These are phyloP conservation scores for Amanita thiersii DNA, from an alignment of 768 basidiomycete species.

Conservation along the genomic window DNA sequence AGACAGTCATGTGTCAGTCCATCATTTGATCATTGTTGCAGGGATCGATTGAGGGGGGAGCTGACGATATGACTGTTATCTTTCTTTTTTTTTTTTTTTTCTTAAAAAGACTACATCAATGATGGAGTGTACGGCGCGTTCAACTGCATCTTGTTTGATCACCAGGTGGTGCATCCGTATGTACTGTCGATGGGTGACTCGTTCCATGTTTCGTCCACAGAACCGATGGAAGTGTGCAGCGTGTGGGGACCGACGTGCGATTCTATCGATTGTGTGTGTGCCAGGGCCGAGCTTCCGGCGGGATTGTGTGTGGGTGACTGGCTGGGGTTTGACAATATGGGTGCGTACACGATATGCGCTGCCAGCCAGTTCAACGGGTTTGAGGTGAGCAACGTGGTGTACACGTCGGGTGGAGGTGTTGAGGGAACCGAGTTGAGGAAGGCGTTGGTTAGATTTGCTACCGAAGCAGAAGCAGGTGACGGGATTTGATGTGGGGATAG, in stretches of 20 bases:
- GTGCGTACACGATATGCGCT: constrained; percentile 97
- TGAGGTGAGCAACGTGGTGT: constrained; percentile 69
- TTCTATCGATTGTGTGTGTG: constrained; percentile 88
- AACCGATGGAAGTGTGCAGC: constrained; percentile 47
- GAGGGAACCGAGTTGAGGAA: constrained; percentile 44
- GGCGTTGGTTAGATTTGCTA: constrained; percentile 42
- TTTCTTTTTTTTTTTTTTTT: constrained; percentile 10
- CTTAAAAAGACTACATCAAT: constrained; percentile 86
- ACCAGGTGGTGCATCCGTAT: constrained; percentile 83
- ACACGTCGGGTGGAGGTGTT: constrained; percentile 54
- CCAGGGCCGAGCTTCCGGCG: constrained; percentile 50
- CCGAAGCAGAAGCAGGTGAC: constrained; percentile 17
- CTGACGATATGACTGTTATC: constrained; percentile 6
- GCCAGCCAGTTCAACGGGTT: constrained; percentile 96
- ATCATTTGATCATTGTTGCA: constrained; percentile 19
- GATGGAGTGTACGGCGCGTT: constrained; percentile 98
- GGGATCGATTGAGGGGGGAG: constrained; percentile 3
- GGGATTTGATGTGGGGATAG: too few species aligned
- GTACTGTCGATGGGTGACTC: constrained; percentile 66
- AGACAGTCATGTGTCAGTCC: constrained; percentile 82
- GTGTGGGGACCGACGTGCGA: constrained; percentile 99
- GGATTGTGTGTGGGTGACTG: constrained; percentile 88
- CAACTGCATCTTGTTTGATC: constrained; percentile 97
- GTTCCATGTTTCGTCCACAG: constrained; percentile 41
- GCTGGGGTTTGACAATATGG: constrained; percentile 98